A percentile compares a stretch with the other conserved stretches of the same genome.
These are phyloP conservation scores for Acer yangbiense DNA, from an alignment of 345 rosid species.

Conservation along the genomic window DNA sequence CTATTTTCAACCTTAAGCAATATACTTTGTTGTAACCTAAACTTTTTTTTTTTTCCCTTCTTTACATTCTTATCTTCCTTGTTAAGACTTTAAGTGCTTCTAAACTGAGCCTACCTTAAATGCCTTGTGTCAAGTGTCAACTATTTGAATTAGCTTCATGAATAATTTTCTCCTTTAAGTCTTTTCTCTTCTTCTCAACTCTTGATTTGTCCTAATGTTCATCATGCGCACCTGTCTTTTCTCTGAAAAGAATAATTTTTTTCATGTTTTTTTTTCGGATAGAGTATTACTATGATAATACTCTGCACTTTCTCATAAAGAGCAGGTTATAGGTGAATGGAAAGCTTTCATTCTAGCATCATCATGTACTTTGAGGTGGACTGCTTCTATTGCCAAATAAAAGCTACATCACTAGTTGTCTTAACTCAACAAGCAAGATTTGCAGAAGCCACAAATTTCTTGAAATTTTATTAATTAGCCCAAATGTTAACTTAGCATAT, in stretches of 20 bases:
- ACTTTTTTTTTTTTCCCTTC: background rate
- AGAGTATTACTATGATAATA: background rate
- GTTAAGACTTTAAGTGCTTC: background rate
- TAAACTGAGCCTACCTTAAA: background rate
- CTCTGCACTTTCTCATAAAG: background rate
- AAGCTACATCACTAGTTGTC: background rate
- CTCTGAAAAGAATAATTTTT: background rate
- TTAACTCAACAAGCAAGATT: background rate
- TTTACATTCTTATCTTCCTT: background rate
- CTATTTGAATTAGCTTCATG: background rate
- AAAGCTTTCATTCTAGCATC: background rate
- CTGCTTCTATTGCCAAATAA: background rate
- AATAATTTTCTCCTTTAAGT: background rate
- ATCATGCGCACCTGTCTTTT: background rate
- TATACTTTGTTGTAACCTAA: background rate
- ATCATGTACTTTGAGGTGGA: background rate
- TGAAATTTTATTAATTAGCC: background rate
- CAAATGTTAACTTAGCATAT: no score
- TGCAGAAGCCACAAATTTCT: background rate
- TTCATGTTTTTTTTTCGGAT: background rate
- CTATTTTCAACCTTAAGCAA: background rate
- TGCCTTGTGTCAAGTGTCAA: background rate
- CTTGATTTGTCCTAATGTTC: background rate
- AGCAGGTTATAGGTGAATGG: background rate
- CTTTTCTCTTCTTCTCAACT: background rate